A percentile compares a stretch with the other conserved stretches of the same genome.
phyloP scores from a whole-genome alignment of 2,329 filamentous ascomycete genomes.

The Myriosclerotinia scirpicola region DNA sequence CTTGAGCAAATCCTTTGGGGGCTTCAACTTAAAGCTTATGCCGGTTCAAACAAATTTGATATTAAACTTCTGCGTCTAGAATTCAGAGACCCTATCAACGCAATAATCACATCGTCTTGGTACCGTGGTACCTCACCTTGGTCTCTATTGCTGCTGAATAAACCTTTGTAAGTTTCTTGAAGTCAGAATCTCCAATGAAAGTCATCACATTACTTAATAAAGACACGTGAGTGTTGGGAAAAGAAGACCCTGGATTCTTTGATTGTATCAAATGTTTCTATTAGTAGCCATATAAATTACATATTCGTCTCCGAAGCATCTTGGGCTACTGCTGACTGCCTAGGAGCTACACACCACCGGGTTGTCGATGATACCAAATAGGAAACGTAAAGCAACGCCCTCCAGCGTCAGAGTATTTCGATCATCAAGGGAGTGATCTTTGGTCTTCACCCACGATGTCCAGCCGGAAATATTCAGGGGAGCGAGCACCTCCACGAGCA shows the following conservation, averaged over 20 bases:
- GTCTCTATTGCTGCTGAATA: background rate
- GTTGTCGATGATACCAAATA: constrained; percentile 3
- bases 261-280: background rate
- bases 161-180: background rate
- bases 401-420: background rate
- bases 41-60: background rate
- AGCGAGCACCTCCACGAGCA: background rate
- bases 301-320: background rate
- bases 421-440: background rate
- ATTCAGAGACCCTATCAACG: background rate
- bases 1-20: background rate
- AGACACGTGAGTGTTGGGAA: background rate
- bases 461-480: background rate
- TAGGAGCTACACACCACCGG: background rate
- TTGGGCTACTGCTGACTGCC: background rate
- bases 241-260: background rate
- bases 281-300: background rate
- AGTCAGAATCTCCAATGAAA: background rate
- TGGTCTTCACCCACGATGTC: constrained; percentile 6
- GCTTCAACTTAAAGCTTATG: background rate
- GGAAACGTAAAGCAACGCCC: background rate
- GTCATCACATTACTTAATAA: background rate
- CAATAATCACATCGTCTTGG: background rate
- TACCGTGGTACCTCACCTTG: background rate
- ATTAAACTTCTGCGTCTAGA: background rate